Conservation (phyloP, 139 green algal species). For the Medakamo hakoo region DNA sequence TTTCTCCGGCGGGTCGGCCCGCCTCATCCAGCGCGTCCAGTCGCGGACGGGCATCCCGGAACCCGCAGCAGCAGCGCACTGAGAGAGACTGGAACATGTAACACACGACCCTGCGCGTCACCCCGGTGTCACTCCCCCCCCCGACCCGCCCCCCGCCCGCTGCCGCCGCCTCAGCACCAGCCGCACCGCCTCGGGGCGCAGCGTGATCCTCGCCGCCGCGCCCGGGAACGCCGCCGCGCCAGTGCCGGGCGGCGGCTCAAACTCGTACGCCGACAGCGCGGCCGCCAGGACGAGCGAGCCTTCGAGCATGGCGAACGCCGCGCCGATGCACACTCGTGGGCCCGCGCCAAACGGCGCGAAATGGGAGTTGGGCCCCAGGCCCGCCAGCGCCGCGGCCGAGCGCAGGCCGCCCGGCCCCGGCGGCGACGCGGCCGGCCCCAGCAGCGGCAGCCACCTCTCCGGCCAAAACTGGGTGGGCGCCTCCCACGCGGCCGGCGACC, state of each 20-base stretch:
- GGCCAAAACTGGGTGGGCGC: slow-evolving; percentile 36
- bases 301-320: slow-evolving; percentile 81
- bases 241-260: slow-evolving; percentile 15
- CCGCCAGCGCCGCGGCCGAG: slow-evolving; percentile 5
- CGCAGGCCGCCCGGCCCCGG: not conserved
- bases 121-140: no score
- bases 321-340: slow-evolving; percentile 76
- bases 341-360: slow-evolving; percentile 64
- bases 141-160: no score
- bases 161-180: slow-evolving; percentile 12
- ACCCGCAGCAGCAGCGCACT: no score
- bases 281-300: slow-evolving; percentile 49
- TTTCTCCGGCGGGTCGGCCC: not conserved
- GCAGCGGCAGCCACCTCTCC: slow-evolving; percentile 34
- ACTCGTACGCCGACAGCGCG: slow-evolving; percentile 32
- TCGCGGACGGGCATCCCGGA: no score
- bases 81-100: no score
- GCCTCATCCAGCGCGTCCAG: no score
- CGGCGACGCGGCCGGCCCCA: not conserved
- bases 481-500: slow-evolving; percentile 28
- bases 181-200: slow-evolving; percentile 37
- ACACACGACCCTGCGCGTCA: no score
- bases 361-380: slow-evolving; percentile 40
- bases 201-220: slow-evolving; percentile 44
- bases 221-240: slow-evolving; percentile 16